phyloP scores from a whole-genome alignment of 129 eudicot genomes.

The Tagetes erecta region DNA sequence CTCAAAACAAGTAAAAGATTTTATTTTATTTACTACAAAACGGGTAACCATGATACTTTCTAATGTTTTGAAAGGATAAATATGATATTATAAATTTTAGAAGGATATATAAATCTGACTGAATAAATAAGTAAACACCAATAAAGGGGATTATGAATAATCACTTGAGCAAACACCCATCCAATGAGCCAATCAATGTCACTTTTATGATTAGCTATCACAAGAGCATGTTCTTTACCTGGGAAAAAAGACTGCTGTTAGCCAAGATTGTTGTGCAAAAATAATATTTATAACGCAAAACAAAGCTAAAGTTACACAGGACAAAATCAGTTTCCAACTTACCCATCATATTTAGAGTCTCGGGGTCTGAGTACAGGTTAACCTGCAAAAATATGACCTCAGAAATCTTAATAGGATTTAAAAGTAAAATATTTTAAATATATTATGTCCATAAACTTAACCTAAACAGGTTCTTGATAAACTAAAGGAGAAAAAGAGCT shows the following conservation, averaged over 20 bases:
- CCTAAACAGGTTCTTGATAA: not conserved
- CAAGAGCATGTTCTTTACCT: constrained; percentile 97
- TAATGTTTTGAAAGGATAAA: not conserved
- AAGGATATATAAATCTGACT: not conserved
- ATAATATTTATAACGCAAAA: not conserved
- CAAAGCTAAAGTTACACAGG: constrained; percentile 15
- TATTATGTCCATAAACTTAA: constrained; percentile 1
- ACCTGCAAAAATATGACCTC: constrained; percentile 52
- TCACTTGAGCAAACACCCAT: constrained; percentile 95
- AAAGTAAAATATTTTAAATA: not conserved
- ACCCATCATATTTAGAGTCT: constrained; percentile 79
- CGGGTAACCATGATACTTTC: not conserved
- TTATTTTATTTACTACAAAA: not conserved
- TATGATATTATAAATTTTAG: not conserved
- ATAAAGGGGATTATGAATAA: constrained; percentile 4
- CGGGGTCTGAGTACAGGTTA: constrained; percentile 65
- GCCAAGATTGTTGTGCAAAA: constrained; percentile 2
- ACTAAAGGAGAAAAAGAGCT: constrained; percentile 3
- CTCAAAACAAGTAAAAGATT: not conserved
- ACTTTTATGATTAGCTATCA: constrained; percentile 83
- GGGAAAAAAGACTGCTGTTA: constrained; percentile 30
- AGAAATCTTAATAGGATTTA: constrained; percentile 1
- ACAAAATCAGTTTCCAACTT: constrained; percentile 30
- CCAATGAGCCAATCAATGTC: constrained; percentile 99
- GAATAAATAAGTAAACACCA: constrained; percentile 3